These are phyloP conservation scores for Candida pseudofarinosa DNA, from an alignment of 805 yeast species.

Conservation along the genomic window DNA sequence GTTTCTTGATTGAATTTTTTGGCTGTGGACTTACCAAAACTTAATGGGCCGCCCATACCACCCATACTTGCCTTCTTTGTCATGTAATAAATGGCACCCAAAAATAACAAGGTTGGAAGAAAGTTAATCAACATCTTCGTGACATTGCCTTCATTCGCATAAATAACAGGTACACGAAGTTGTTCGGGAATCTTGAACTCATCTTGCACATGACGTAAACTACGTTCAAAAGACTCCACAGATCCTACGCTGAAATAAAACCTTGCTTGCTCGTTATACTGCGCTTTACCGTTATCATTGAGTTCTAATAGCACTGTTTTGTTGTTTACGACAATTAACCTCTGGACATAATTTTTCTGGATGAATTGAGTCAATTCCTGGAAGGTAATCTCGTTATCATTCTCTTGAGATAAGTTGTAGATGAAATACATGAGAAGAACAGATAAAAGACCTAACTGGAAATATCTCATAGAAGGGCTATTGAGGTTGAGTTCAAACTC, in stretches of 20 bases:
- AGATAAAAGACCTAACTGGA: slow-evolving; percentile 29
- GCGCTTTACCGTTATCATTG: slow-evolving; percentile 56
- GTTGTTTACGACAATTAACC: slow-evolving; percentile 73
- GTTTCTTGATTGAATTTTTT: slow-evolving; percentile 88
- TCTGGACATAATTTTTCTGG: slow-evolving; percentile 72
- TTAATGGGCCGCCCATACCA: slow-evolving; percentile 77
- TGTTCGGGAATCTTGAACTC: slow-evolving; percentile 57
- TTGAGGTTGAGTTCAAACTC: slow-evolving; percentile 23
- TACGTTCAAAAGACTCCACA: slow-evolving; percentile 80
- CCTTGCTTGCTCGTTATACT: slow-evolving; percentile 28
- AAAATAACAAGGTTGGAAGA: slow-evolving; percentile 82
- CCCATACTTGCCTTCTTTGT: slow-evolving; percentile 68
- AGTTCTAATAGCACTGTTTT: slow-evolving; percentile 68
- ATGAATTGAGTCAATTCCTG: slow-evolving; percentile 82
- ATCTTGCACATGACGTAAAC: slow-evolving; percentile 70
- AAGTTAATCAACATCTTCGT: slow-evolving; percentile 64
- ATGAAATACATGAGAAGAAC: slow-evolving; percentile 24
- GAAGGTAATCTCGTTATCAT: slow-evolving; percentile 65
- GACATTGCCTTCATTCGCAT: slow-evolving; percentile 66
- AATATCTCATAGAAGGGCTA: slow-evolving; percentile 19
- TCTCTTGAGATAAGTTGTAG: slow-evolving; percentile 15
- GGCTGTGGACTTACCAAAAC: slow-evolving; percentile 88
- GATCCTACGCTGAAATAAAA: slow-evolving; percentile 79
- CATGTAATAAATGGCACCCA: slow-evolving; percentile 85
- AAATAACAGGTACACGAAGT: slow-evolving; percentile 77